Percentiles rank a stretch among this genome's conserved stretches.
Conservation (phyloP, 2,329 filamentous ascomycete genomes). For the Ceratocystis lukuohia region DNA sequence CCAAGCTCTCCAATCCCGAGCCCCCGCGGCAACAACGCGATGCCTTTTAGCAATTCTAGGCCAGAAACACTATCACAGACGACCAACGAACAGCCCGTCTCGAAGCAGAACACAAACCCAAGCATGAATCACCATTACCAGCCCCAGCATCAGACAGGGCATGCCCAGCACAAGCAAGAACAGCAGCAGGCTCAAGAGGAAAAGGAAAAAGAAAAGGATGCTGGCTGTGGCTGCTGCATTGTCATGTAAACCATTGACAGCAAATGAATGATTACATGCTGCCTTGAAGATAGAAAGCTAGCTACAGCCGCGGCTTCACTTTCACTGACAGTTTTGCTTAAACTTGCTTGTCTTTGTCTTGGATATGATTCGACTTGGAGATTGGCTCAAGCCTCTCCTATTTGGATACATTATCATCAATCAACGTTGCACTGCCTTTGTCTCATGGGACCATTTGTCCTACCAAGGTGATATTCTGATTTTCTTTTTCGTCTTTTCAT, state of each 20-base stretch:
- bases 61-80: slow-evolving; percentile 6
- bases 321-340: background rate
- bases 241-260: slow-evolving; percentile 31
- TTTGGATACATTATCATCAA: no score
- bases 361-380: no score
- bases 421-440: no score
- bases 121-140: background rate
- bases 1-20: slow-evolving; percentile 26
- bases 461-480: background rate
- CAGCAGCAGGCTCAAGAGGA: slow-evolving; percentile 24
- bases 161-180: slow-evolving; percentile 17
- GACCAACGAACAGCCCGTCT: slow-evolving; percentile 22
- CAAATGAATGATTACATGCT: background rate
- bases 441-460: background rate
- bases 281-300: background rate
- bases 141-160: background rate
- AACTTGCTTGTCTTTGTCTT: slow-evolving; percentile 1
- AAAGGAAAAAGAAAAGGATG: slow-evolving; percentile 31
- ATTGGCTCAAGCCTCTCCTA: no score
- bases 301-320: background rate
- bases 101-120: background rate
- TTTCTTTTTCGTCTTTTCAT: background rate
- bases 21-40: slow-evolving; percentile 21
- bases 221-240: slow-evolving; percentile 38
- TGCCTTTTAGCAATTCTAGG: slow-evolving; percentile 9